These are phyloP conservation scores for Botrytis hyacinthi DNA, from an alignment of 2,329 filamentous ascomycete species.

Conservation along the genomic window DNA sequence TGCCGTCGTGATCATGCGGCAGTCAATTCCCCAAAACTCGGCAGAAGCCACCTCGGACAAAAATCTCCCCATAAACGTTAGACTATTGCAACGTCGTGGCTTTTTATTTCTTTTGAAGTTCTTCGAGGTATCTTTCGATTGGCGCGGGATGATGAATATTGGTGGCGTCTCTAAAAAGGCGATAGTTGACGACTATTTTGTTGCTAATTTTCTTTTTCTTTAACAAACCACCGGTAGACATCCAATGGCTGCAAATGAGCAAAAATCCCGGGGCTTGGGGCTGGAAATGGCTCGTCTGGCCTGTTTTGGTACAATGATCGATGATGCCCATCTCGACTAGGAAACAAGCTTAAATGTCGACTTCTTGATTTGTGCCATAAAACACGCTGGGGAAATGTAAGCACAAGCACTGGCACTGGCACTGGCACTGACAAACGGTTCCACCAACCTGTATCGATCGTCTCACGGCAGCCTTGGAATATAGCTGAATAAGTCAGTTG, in stretches of 20 bases:
- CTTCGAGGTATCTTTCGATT: background rate
- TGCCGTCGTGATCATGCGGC: constrained; percentile 12
- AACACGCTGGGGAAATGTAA: constrained; percentile 5
- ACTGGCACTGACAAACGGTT: constrained; percentile 8
- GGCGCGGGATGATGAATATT: constrained; percentile 14
- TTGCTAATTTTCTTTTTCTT: constrained; percentile 3
- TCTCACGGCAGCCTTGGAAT: constrained; percentile 12
- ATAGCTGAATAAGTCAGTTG: constrained; percentile 16
- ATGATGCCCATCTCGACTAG: constrained; percentile 4
- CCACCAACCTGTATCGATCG: constrained; percentile 7
- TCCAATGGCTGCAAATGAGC: background rate
- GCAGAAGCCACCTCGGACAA: constrained; percentile 13
- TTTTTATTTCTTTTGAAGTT: constrained; percentile 8
- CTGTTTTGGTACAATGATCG: background rate
- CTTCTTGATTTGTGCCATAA: constrained; percentile 7
- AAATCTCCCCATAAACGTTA: constrained; percentile 14
- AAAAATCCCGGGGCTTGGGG: constrained; percentile 15
- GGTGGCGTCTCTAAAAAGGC: constrained; percentile 12
- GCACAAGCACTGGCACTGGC: background rate
- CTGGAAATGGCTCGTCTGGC: constrained; percentile 21
- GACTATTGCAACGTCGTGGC: constrained; percentile 13
- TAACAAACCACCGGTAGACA: background rate
- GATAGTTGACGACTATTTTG: constrained; percentile 1
- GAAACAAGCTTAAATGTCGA: constrained; percentile 19
- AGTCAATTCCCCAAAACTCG: constrained; percentile 10